These are phyloP conservation scores for Thermothelomyces thermophilus DNA, from an alignment of 2,329 filamentous ascomycete genomes.

Conservation along the genomic window DNA sequence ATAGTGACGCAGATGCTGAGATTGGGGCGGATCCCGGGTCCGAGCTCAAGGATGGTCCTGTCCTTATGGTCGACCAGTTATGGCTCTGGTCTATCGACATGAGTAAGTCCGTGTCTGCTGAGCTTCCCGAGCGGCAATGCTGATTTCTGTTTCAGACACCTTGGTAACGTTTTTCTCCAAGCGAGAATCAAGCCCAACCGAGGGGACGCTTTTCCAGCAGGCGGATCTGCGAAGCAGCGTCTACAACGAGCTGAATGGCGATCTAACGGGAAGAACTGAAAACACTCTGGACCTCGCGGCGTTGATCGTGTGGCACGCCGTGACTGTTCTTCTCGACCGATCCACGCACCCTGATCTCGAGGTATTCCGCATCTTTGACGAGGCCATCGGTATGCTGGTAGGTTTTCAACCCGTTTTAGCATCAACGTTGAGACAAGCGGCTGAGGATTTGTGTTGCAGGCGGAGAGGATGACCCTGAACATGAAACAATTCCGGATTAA, in stretches of 20 bases:
- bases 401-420: conserved; percentile 10
- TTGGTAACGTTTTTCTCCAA: conserved; percentile 50
- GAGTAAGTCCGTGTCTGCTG: conserved; percentile 32
- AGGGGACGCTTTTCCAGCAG: conserved; percentile 51
- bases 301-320: conserved; percentile 54
- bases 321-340: conserved; percentile 54
- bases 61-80: conserved; percentile 61
- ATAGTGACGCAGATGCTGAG: conserved; percentile 29
- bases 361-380: conserved; percentile 59
- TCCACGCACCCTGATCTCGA: conserved; percentile 56
- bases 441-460: conserved; percentile 33
- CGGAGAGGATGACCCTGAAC: conserved; percentile 55
- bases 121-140: background rate
- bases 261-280: conserved; percentile 55
- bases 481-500: conserved; percentile 56
- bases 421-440: background rate
- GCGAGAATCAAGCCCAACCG: conserved; percentile 47
- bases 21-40: conserved; percentile 25
- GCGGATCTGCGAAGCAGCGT: conserved; percentile 57
- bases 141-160: conserved; percentile 34
- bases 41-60: conserved; percentile 41
- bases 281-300: conserved; percentile 57
- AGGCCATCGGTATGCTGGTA: conserved; percentile 58
- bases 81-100: conserved; percentile 56
- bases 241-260: conserved; percentile 60